Evolutionary conservation across 2,329 filamentous ascomycete species (phyloP), one percentile per base, ranked within the genome.

Genomic region (Aspergillus bombycis): DNA sequence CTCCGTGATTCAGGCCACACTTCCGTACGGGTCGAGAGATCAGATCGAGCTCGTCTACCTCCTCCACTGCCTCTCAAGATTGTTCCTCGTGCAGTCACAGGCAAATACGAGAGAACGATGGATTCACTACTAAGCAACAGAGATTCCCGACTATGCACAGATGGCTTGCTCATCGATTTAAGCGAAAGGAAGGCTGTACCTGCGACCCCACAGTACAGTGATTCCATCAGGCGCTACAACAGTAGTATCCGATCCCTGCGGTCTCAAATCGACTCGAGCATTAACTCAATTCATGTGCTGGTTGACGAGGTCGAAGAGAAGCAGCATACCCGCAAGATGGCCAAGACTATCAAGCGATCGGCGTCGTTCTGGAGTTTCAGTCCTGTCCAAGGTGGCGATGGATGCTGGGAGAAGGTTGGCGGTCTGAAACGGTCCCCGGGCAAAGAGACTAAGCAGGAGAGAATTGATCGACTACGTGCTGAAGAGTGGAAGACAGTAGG

Each of bases 321-420:
- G 2, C 75, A 77, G 62, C 62, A 68, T 23, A 41, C 70, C 50
- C 71, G 70, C 32, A 59, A 70, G 61, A 58, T 65, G 34, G 71
- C 71, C 3, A 74, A 69, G 57, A 68, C 57, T 19, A 64, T 74
- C 57, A 67, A 68, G 7, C 77, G 75, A 2, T 71, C 74, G 7
- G 70, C 69, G 1, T 80, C 78, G 0, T 80, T 79, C 61, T 80
- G 79, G 78, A 79, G 71, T 23, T 80, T 80, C 48, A 72, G 68
- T 23, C 73, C 74, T 3, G 58, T 73, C 8, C 66, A 72, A 52
- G 34, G 61, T 2, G 62, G 67, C 19, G 48, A 52, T n/a, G 46
- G 61, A 16, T 26, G 12, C 10, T 57, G 63, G 23, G 45, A 64
- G 10, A 41, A 32, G 16, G 26, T 32, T 8, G 28, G 26, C 12